These are phyloP conservation scores for Dactylellina haptotyla DNA, from an alignment of 2,329 filamentous ascomycete genomes.

Conservation along the genomic window DNA sequence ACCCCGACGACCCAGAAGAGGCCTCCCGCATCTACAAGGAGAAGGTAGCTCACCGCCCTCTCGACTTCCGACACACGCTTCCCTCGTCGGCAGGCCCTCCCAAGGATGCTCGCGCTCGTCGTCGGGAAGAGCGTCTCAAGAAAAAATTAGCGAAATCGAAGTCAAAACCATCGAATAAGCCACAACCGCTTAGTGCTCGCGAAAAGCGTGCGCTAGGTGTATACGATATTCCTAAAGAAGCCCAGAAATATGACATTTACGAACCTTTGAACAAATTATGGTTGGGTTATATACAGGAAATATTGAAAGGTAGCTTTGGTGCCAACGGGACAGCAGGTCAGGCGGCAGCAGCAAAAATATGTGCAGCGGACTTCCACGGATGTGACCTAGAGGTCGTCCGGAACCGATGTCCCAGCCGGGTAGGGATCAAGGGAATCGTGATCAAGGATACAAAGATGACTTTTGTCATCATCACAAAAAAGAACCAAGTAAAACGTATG, in stretches of 20 bases:
- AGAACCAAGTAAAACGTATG: constrained; percentile 75
- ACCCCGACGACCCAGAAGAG: constrained; percentile 76
- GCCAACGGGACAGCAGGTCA: constrained; percentile 70
- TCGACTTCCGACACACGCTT: constrained; percentile 65
- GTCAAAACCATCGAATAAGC: constrained; percentile 63
- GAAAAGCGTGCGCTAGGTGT: constrained; percentile 78
- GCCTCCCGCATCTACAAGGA: constrained; percentile 65
- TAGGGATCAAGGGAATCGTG: constrained; percentile 86
- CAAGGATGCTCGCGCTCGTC: constrained; percentile 67
- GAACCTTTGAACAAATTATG: constrained; percentile 80
- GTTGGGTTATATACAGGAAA: constrained; percentile 83
- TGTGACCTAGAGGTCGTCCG: constrained; percentile 83
- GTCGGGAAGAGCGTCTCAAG: constrained; percentile 64
- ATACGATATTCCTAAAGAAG: constrained; percentile 76
- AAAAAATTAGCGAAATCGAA: constrained; percentile 62
- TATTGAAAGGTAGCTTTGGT: constrained; percentile 70
- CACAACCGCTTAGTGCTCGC: constrained; percentile 78
- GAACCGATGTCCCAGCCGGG: constrained; percentile 80
- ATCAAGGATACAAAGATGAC: constrained; percentile 87
- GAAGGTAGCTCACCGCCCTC: constrained; percentile 69
- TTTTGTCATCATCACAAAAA: constrained; percentile 82
- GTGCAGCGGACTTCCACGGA: constrained; percentile 89
- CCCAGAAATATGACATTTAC: constrained; percentile 79
- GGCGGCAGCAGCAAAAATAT: constrained; percentile 69
- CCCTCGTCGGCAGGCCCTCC: constrained; percentile 62